phyloP scores from a whole-genome alignment of 306 rosid species.

The Trifolium repens region DNA sequence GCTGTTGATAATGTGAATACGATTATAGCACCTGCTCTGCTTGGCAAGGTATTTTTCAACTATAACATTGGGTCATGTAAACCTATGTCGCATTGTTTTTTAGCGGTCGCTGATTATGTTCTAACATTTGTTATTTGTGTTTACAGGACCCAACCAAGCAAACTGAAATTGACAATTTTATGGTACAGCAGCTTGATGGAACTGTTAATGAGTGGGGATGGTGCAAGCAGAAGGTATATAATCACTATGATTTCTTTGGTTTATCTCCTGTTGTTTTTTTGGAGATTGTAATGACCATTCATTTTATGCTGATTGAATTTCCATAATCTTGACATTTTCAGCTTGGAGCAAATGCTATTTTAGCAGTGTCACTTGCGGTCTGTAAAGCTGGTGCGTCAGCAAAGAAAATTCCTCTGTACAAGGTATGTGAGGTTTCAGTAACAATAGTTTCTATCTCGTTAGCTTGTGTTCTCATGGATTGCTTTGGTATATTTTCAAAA shows the following conservation, averaged over 20 bases:
- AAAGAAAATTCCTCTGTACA: conserved; percentile 84
- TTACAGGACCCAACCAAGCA: conserved; percentile 86
- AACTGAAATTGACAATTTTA: conserved; percentile 76
- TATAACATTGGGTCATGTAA: background rate
- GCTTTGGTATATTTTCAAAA: conserved; percentile 29
- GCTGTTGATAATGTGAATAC: conserved; percentile 91
- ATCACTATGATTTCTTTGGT: background rate
- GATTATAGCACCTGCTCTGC: conserved; percentile 83
- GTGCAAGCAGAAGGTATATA: conserved; percentile 99
- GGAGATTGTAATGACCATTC: background rate
- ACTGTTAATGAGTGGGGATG: conserved; percentile 99
- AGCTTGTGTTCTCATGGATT: conserved; percentile 33
- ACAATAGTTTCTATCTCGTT: conserved; percentile 3
- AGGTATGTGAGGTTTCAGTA: conserved; percentile 52
- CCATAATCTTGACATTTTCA: conserved; percentile 43
- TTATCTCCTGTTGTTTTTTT: conserved; percentile 7
- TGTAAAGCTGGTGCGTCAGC: conserved; percentile 91
- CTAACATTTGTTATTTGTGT: background rate
- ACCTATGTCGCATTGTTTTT: background rate
- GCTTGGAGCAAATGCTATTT: conserved; percentile 98
- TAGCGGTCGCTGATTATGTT: conserved; percentile 6
- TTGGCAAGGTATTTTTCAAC: conserved; percentile 73
- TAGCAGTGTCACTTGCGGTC: conserved; percentile 94
- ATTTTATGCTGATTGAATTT: background rate
- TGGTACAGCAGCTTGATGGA: conserved; percentile 97